Base-by-base conservation (phyloP, 805 yeast species). In the Cyberlindnera amylophila region DNA sequence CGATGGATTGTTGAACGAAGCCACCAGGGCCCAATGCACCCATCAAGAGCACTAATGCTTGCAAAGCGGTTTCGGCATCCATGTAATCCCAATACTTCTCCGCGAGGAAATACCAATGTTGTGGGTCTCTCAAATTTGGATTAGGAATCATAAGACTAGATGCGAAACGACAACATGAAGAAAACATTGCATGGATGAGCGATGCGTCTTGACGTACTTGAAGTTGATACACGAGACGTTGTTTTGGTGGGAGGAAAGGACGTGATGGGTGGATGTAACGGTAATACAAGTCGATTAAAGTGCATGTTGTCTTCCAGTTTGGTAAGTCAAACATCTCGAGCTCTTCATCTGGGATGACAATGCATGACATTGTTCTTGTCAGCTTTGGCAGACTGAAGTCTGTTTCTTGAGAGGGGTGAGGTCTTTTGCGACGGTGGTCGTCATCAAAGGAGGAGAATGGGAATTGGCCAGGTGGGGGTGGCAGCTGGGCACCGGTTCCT, bases 211-310 rank as follows among this genome's bases (percentile, higher is more conserved):
- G 59, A 19, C 59, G 56, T 6, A 67, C 43, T 2, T 59, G 50
- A 5, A 67, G 41, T n/a, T 55, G 55, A 16, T 49, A 52, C 3
- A 69, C 36, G 28, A 71, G 55, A 6, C 55, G 38, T 10, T 51
- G 49, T 40, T 64, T 65, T 27, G 65, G 55, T 2, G 74, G 72
- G 5, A 72, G 47, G 7, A 65, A 53, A 15, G 65, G 61, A 34
- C 64, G 57, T 6, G 66, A 58, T 7, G 67, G 62, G 39, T 70
- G 66, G n/a, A 65, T 58, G 49, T 70, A 72, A 32, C 68, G 54
- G 50, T 68, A 72, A 46, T 60, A 71, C 7, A 69, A 44, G 39
- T 69, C 71, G 32, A 71, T 52, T 32, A 71, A 46, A 3, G 53
- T 45, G 29, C 56, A 57, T 2, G 67, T 55, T 0, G 63, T 60